Conservation (phyloP, 805 yeast species). For the Zygotorulaspora chibaensis region DNA sequence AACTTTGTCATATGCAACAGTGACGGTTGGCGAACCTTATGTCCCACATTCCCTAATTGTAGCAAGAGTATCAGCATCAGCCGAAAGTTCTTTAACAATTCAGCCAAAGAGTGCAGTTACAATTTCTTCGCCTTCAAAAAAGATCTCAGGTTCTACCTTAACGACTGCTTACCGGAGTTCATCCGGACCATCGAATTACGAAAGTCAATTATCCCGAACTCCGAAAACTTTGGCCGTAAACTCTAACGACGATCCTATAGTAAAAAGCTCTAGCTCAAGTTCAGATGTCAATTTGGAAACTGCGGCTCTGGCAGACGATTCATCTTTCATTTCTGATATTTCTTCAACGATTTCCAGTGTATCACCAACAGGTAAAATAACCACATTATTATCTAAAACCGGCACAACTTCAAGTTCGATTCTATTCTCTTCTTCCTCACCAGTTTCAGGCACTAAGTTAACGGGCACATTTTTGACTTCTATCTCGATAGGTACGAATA, state of each 20-base stretch:
- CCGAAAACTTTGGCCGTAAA: not conserved
- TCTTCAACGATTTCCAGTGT: conserved; percentile 1
- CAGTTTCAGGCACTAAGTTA: conserved; percentile 13
- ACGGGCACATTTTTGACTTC: conserved; percentile 34
- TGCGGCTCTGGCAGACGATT: not conserved
- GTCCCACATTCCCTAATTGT: not conserved
- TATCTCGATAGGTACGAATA: conserved; percentile 26
- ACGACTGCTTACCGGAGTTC: not conserved
- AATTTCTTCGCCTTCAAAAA: too few species aligned
- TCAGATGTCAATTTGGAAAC: not conserved
- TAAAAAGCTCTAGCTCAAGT: not conserved
- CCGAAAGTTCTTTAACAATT: not conserved
- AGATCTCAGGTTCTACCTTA: too few species aligned
- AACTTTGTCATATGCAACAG: not conserved
- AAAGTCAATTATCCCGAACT: not conserved
- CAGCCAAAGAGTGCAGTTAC: too few species aligned
- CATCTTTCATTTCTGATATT: not conserved
- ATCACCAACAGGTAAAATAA: conserved; percentile 5
- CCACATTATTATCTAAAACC: conserved; percentile 14
- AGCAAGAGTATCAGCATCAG: conserved; percentile 7
- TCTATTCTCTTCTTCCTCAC: conserved; percentile 11
- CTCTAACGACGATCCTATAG: not conserved
- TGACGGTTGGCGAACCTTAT: conserved; percentile 10
- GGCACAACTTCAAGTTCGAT: conserved; percentile 20
- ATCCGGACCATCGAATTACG: not conserved